Percentiles rank a stretch among this genome's conserved stretches.
Conservation (phyloP, 1,139 yeast species). For the Protomyces pachydermus region DNA sequence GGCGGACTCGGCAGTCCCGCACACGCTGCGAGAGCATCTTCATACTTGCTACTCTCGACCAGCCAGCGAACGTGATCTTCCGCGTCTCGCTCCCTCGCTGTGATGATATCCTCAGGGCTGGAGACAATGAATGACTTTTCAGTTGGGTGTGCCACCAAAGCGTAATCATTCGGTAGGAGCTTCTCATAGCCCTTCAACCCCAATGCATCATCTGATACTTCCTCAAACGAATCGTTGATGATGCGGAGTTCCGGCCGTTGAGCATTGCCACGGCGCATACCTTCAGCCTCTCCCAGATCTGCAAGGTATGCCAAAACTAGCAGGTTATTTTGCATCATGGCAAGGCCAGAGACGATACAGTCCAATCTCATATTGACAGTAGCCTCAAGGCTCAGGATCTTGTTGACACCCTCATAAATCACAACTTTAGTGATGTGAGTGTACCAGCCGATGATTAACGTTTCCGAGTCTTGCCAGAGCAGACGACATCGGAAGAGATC, state of each 20-base stretch:
- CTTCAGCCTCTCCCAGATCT: conserved; percentile 30
- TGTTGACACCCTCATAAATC: conserved; percentile 37
- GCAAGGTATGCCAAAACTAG: conserved; percentile 49
- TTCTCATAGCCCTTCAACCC: conserved; percentile 55
- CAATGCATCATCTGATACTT: conserved; percentile 77
- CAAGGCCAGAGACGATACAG: conserved; percentile 69
- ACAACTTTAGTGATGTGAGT: conserved; percentile 69
- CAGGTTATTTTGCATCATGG: conserved; percentile 61
- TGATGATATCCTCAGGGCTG: conserved; percentile 76
- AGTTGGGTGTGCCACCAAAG: conserved; percentile 43
- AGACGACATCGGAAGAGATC: conserved; percentile 83
- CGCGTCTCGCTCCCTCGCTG: conserved; percentile 64
- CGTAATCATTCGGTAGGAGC: conserved; percentile 76
- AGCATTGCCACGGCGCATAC: conserved; percentile 29
- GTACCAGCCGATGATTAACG: conserved; percentile 80
- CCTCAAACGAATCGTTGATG: conserved; percentile 61
- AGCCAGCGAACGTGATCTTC: conserved; percentile 73
- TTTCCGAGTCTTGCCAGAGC: conserved; percentile 59
- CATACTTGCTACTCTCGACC: conserved; percentile 49
- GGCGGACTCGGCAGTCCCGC: conserved; percentile 50
- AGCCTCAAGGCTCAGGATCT: conserved; percentile 11
- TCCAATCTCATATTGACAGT: conserved; percentile 45
- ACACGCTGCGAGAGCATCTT: conserved; percentile 75
- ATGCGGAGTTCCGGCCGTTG: conserved; percentile 64
- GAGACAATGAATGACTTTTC: conserved; percentile 57